phyloP scores from a whole-genome alignment of 371 early-diverging fungal species.

The Umbelopsis sp. region DNA sequence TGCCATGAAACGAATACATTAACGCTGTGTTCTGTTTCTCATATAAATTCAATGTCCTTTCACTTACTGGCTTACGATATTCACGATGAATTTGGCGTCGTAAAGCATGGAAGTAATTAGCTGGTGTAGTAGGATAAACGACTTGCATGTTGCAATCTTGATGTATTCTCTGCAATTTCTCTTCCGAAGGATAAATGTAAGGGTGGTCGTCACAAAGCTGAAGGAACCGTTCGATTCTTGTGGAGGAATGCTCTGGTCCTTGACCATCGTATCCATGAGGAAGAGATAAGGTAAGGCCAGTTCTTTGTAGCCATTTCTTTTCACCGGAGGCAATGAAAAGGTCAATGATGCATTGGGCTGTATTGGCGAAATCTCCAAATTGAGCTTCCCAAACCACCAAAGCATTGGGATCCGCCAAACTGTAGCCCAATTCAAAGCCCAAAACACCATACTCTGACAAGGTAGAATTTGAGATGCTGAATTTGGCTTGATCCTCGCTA shows the following conservation, averaged over 20 bases:
- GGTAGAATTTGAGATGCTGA: slow-evolving; percentile 93
- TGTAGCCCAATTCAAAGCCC: slow-evolving; percentile 97
- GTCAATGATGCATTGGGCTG: slow-evolving; percentile 95
- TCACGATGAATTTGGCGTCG: slow-evolving; percentile 96
- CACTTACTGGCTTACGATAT: slow-evolving; percentile 87
- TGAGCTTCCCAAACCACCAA: slow-evolving; percentile 98
- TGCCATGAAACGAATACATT: not conserved
- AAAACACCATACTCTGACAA: slow-evolving; percentile 94
- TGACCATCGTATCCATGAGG: slow-evolving; percentile 99
- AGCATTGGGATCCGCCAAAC: slow-evolving; percentile 90
- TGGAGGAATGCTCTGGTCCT: slow-evolving; percentile 97
- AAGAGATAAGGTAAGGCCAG: slow-evolving; percentile 88
- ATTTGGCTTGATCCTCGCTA: slow-evolving; percentile 77
- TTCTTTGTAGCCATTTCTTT: slow-evolving; percentile 96
- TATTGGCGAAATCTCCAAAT: slow-evolving; percentile 98
- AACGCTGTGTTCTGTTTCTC: not conserved
- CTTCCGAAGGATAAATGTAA: slow-evolving; percentile 77
- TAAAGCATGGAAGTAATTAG: slow-evolving; percentile 95
- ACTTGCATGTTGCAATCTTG: slow-evolving; percentile 98
- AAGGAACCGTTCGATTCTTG: slow-evolving; percentile 93
- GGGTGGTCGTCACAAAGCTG: slow-evolving; percentile 95
- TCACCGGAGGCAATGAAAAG: slow-evolving; percentile 96
- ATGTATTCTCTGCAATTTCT: slow-evolving; percentile 84
- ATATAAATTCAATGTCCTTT: slow-evolving; percentile 14
- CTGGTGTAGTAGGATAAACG: slow-evolving; percentile 92